Conservation (phyloP, 1,139 yeast species). For the Arxiozyma slooffiae region DNA sequence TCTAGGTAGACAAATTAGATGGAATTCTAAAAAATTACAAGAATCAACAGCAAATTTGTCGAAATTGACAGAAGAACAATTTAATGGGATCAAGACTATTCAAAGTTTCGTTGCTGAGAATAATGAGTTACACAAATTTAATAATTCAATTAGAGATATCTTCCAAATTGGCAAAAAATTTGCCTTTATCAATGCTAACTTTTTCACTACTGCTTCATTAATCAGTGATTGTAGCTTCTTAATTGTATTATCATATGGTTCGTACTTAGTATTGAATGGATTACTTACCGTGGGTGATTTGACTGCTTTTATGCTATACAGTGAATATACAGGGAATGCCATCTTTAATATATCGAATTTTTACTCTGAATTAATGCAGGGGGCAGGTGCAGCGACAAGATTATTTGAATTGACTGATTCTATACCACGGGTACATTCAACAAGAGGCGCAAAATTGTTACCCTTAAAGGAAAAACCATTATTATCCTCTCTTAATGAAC, state of each 20-base stretch:
- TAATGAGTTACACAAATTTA: slow-evolving; percentile 51
- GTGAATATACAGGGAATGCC: slow-evolving; percentile 84
- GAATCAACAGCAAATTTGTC: slow-evolving; percentile 80
- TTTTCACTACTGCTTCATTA: slow-evolving; percentile 67
- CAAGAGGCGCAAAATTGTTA: slow-evolving; percentile 42
- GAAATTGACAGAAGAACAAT: slow-evolving; percentile 83
- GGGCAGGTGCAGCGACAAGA: slow-evolving; percentile 92
- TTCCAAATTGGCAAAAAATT: slow-evolving; percentile 69
- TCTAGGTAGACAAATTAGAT: slow-evolving; percentile 73
- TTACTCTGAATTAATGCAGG: slow-evolving; percentile 91
- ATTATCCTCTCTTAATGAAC: not conserved
- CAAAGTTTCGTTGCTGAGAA: slow-evolving; percentile 84
- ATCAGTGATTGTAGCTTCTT: slow-evolving; percentile 78
- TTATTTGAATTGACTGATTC: slow-evolving; percentile 79
- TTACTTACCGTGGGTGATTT: slow-evolving; percentile 76
- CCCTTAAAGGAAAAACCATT: slow-evolving; percentile 9
- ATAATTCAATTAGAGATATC: slow-evolving; percentile 62
- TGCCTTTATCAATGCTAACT: slow-evolving; percentile 68
- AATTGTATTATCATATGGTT: slow-evolving; percentile 70
- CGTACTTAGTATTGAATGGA: slow-evolving; percentile 63
- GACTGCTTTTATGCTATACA: slow-evolving; percentile 87
- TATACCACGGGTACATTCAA: slow-evolving; percentile 56
- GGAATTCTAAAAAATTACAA: slow-evolving; percentile 67
- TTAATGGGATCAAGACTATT: slow-evolving; percentile 76
- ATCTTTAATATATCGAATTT: slow-evolving; percentile 84